Percentiles rank a stretch among this genome's conserved stretches.
These are phyloP conservation scores for Aureobasidium subglaciale DNA, from an alignment of 2,329 filamentous ascomycete genomes.

Conservation along the genomic window DNA sequence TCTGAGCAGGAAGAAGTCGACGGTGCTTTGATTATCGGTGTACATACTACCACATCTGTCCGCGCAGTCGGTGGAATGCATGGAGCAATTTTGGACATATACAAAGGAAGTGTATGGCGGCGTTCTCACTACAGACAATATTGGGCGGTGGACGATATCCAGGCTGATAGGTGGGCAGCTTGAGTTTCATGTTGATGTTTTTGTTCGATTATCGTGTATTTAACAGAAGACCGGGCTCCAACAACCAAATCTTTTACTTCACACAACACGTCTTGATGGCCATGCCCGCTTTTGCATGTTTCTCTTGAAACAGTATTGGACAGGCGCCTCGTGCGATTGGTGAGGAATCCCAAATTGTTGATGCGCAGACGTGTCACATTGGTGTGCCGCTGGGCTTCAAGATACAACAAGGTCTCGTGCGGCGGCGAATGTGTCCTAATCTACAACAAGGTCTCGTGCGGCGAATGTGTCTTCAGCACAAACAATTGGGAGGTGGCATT, in stretches of 20 bases:
- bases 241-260: neutral
- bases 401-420: no score
- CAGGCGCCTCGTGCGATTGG: neutral
- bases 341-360: no score
- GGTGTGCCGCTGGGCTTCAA: no score
- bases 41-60: conserved; percentile 4
- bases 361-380: neutral
- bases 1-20: conserved; percentile 62
- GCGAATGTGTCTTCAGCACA: no score
- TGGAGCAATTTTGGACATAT: conserved; percentile 2
- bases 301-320: neutral
- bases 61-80: conserved; percentile 9
- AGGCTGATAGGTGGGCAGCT: neutral
- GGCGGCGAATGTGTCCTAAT: no score
- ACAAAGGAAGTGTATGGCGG: neutral
- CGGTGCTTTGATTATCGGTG: neutral
- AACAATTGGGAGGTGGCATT: neutral
- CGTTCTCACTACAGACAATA: neutral
- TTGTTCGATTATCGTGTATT: conserved; percentile 8
- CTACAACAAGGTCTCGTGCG: no score
- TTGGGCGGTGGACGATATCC: neutral
- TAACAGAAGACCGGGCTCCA: neutral
- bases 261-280: neutral
- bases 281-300: neutral
- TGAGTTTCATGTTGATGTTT: neutral